Percentiles rank a stretch among this genome's conserved stretches.
These are phyloP conservation scores for Cordyceps tenuipes DNA, from an alignment of 2,329 filamentous ascomycete species.

Conservation along the genomic window DNA sequence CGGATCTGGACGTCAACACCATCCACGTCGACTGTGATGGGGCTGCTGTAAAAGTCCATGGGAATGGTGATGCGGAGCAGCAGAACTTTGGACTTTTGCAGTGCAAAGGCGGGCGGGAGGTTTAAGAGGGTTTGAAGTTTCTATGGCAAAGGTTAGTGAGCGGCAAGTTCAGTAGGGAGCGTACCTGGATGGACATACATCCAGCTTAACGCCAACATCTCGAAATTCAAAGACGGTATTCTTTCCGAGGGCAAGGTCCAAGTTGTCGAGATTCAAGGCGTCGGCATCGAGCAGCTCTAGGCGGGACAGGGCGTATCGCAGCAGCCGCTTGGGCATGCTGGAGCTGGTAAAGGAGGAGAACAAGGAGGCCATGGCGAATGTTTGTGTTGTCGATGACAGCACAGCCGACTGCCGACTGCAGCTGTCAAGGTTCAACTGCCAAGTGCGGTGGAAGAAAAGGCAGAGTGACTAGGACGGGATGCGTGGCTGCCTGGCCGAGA, in stretches of 20 bases:
- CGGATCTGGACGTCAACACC: constrained; percentile 66
- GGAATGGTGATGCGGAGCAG: constrained; percentile 75
- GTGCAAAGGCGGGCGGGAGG: constrained; percentile 62
- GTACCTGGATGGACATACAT: constrained; percentile 42
- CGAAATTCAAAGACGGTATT: constrained; percentile 77
- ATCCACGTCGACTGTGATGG: constrained; percentile 73
- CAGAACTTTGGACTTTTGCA: constrained; percentile 67
- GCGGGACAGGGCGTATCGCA: constrained; percentile 76
- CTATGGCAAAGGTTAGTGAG: constrained; percentile 35
- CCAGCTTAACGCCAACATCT: constrained; percentile 72
- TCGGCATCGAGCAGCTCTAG: constrained; percentile 84
- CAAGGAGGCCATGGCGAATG: constrained; percentile 57
- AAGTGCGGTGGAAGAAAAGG: background rate
- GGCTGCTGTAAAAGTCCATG: constrained; percentile 77
- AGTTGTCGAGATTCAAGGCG: constrained; percentile 73
- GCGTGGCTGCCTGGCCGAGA: background rate
- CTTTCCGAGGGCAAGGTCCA: constrained; percentile 76
- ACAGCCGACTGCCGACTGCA: background rate
- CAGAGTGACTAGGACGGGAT: background rate
- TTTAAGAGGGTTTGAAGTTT: constrained; percentile 69
- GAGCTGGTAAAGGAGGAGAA: constrained; percentile 57
- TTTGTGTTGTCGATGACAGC: background rate
- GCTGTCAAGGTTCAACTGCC: too few relatives aligned
- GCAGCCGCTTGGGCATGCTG: constrained; percentile 79
- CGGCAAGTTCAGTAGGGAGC: background rate